These are phyloP conservation scores for Mortierella polycephala DNA, from an alignment of 371 early-diverging fungal genomes.

Conservation along the genomic window DNA sequence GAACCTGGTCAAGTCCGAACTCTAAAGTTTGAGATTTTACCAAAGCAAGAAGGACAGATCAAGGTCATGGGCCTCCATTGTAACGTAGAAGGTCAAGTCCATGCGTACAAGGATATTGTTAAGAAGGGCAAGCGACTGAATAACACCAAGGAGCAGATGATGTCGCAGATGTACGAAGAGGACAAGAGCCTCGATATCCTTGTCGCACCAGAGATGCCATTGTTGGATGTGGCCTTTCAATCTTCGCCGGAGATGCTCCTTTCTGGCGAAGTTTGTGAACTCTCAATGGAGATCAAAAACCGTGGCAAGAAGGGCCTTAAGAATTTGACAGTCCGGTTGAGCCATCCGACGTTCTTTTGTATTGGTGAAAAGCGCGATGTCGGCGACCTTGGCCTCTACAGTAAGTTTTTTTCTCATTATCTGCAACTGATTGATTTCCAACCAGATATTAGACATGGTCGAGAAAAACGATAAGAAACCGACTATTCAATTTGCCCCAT, in stretches of 20 bases:
- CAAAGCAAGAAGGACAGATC: conserved; percentile 80
- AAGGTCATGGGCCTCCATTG: conserved; percentile 81
- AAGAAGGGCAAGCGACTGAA: conserved; percentile 82
- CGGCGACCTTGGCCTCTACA: conserved; percentile 47
- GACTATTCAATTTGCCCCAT: neutral
- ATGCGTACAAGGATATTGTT: conserved; percentile 72
- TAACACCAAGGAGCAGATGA: conserved; percentile 73
- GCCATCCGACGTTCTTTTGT: conserved; percentile 89
- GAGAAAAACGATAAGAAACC: no score
- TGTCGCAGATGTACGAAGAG: conserved; percentile 67
- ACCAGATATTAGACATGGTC: no score
- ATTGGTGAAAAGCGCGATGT: conserved; percentile 63
- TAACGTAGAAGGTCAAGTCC: conserved; percentile 79
- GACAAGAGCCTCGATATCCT: conserved; percentile 78
- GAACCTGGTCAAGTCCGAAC: conserved; percentile 52
- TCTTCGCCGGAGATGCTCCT: conserved; percentile 80
- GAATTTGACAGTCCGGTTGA: conserved; percentile 77
- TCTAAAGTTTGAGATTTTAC: conserved; percentile 76
- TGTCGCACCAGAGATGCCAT: conserved; percentile 87
- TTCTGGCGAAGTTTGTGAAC: conserved; percentile 84
- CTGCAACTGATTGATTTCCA: no score
- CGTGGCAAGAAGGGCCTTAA: conserved; percentile 81
- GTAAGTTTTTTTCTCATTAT: conserved; percentile 21
- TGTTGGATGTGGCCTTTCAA: conserved; percentile 81
- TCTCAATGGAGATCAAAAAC: conserved; percentile 83